phyloP scores from a whole-genome alignment of 768 basidiomycete species.

The Leucocoprinus leucothites region DNA sequence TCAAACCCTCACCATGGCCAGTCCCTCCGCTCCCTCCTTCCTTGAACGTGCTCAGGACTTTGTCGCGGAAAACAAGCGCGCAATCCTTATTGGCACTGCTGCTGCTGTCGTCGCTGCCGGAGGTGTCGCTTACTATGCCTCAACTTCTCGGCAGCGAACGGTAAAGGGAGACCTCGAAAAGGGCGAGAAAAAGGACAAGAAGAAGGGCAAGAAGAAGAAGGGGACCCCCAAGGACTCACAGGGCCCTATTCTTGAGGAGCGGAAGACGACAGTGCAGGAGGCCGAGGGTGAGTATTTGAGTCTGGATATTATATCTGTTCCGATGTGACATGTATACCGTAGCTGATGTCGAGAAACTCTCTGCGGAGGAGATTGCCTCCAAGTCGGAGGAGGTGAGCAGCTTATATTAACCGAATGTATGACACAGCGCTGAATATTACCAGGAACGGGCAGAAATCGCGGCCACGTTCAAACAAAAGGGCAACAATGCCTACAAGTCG shows the following conservation, averaged over 20 bases:
- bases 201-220: slow-evolving; percentile 57
- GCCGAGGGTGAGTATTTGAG: slow-evolving; percentile 24
- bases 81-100: slow-evolving; percentile 68
- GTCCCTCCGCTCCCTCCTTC: slow-evolving; percentile 24
- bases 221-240: slow-evolving; percentile 52
- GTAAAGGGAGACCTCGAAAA: slow-evolving; percentile 40
- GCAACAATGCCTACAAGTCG: slow-evolving; percentile 66
- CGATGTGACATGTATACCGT: slow-evolving; percentile 13
- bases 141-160: slow-evolving; percentile 42
- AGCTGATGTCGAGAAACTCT: slow-evolving; percentile 40
- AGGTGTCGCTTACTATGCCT: slow-evolving; percentile 74
- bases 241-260: slow-evolving; percentile 81
- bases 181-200: slow-evolving; percentile 39
- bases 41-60: slow-evolving; percentile 67
- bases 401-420: neutral
- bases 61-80: slow-evolving; percentile 75
- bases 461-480: slow-evolving; percentile 63
- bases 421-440: neutral
- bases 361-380: slow-evolving; percentile 51
- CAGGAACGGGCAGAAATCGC: slow-evolving; percentile 68
- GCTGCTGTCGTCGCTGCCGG: slow-evolving; percentile 70
- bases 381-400: slow-evolving; percentile 56
- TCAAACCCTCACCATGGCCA: slow-evolving; percentile 14
- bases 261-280: slow-evolving; percentile 37
- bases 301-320: neutral